Conservation (phyloP, 331 rosid species). For the Dryas integrifolia region DNA sequence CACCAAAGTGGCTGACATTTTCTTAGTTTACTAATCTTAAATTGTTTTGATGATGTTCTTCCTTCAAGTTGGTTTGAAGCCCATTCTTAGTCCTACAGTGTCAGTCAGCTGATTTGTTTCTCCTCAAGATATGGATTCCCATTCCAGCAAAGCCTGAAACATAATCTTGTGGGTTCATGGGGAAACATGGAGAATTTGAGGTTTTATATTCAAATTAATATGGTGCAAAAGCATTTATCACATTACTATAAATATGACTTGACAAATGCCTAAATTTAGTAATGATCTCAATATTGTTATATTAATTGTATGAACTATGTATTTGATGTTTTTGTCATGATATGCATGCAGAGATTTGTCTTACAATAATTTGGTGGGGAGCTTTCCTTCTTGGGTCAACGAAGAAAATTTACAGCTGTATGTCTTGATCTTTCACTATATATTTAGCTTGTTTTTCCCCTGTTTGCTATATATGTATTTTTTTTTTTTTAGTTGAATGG, state of each 20-base stretch:
- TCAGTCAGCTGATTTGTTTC: background rate
- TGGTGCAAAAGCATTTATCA: background rate
- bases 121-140: conserved; percentile 1
- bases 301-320: background rate
- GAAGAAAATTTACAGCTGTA: conserved; percentile 50
- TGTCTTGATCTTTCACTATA: conserved; percentile 15
- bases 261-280: background rate
- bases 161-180: conserved; percentile 1
- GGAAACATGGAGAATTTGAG: background rate
- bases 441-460: background rate
- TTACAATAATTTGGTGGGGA: conserved; percentile 67
- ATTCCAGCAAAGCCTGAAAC: background rate
- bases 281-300: background rate
- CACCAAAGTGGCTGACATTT: background rate
- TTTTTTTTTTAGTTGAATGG: background rate
- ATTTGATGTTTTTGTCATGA: conserved; percentile 14
- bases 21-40: background rate
- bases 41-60: background rate
- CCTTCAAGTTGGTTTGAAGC: conserved; percentile 12
- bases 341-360: conserved; percentile 67
- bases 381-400: conserved; percentile 74
- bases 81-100: background rate
- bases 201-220: background rate
- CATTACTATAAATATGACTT: background rate
- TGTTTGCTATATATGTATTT: background rate